Conservation (phyloP, 805 yeast species). For the Saccharomycopsis sp. region DNA sequence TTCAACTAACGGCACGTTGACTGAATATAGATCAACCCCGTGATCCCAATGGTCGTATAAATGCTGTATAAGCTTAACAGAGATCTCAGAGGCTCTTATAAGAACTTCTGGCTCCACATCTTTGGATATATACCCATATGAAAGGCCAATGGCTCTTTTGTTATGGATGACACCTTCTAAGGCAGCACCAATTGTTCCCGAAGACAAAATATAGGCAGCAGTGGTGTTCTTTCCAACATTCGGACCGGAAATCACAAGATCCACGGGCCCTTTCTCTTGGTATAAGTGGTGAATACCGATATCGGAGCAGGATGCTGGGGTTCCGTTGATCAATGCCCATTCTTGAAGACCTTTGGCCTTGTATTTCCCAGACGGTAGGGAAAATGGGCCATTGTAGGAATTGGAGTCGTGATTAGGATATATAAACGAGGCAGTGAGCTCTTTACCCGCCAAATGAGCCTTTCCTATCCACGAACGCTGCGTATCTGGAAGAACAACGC, state of each 20-base stretch:
- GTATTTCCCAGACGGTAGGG: constrained; percentile 36
- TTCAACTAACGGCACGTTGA: constrained; percentile 73
- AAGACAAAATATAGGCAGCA: constrained; percentile 78
- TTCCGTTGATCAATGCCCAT: constrained; percentile 85
- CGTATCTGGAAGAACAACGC: constrained; percentile 73
- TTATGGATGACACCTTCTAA: constrained; percentile 80
- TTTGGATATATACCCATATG: constrained; percentile 67
- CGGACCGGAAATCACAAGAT: constrained; percentile 89
- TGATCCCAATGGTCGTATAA: constrained; percentile 53
- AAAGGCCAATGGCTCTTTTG: constrained; percentile 68
- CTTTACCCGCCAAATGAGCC: constrained; percentile 84
- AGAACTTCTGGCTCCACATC: constrained; percentile 45
- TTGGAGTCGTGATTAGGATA: constrained; percentile 50
- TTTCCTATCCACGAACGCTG: constrained; percentile 97
- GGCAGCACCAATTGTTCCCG: constrained; percentile 96
- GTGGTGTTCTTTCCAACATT: constrained; percentile 92
- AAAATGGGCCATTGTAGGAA: constrained; percentile 62
- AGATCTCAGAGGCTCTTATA: constrained; percentile 57
- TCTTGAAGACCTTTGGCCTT: constrained; percentile 41
- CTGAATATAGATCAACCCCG: constrained; percentile 62
- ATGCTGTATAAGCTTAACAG: constrained; percentile 57
- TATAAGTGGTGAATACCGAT: constrained; percentile 74
- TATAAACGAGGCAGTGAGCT: constrained; percentile 53
- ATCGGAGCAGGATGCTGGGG: constrained; percentile 95
- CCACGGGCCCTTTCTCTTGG: constrained; percentile 52